phyloP scores from a whole-genome alignment of 441 rosid genomes.

The Francoa sonchifolia region DNA sequence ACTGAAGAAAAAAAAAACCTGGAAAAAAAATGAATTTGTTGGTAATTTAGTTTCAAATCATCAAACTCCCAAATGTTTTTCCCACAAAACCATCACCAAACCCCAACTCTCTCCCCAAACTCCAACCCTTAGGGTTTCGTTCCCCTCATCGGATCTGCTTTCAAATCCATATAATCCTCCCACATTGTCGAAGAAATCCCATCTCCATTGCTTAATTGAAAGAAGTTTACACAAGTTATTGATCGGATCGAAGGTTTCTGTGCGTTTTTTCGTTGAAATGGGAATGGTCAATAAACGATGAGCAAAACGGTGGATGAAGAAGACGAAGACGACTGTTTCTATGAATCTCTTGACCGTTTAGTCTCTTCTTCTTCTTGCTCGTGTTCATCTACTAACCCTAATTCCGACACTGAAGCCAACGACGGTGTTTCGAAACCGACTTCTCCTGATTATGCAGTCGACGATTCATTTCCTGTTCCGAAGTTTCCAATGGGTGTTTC shows the following conservation, averaged over 20 bases:
- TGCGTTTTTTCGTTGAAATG: conserved; percentile 20
- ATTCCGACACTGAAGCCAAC: conserved; percentile 24
- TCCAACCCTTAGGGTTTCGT: conserved; percentile 13
- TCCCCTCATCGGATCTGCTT: conserved; percentile 50
- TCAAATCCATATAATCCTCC: too few species aligned
- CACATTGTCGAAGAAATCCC: too few species aligned
- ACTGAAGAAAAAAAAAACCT: too few species aligned
- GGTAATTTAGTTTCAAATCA: too few species aligned
- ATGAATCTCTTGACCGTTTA: conserved; percentile 88
- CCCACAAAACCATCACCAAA: conserved; percentile 34
- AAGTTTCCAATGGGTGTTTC: conserved; percentile 32
- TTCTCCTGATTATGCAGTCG: conserved; percentile 13
- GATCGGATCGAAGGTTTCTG: conserved; percentile 4
- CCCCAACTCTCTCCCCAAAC: conserved; percentile 20
- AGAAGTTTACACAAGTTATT: not conserved
- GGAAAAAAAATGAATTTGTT: too few species aligned
- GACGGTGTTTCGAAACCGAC: conserved; percentile 18
- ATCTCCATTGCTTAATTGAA: too few species aligned
- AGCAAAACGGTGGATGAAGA: conserved; percentile 21
- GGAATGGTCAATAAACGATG: conserved; percentile 32
- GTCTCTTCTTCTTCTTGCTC: conserved; percentile 66
- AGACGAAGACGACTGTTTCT: conserved; percentile 60
- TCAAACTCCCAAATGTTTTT: too few species aligned
- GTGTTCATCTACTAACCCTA: conserved; percentile 43
- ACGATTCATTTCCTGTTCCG: conserved; percentile 27